Evolutionary conservation across 148 eudicot genomes (phyloP).

Genomic region (Euryodendron excelsum): DNA sequence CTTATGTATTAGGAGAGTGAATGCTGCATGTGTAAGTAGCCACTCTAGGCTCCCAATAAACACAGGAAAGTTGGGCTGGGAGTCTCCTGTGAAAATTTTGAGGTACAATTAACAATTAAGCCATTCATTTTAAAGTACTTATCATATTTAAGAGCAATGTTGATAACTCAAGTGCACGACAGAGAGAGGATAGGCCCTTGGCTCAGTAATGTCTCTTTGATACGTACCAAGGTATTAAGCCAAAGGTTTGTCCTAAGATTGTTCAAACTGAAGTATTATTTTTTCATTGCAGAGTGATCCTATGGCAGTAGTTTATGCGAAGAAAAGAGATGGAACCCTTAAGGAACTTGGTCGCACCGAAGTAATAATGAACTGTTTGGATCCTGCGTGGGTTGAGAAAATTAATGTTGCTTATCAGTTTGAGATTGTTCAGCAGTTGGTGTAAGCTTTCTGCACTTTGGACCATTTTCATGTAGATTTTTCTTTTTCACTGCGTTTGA

Average conservation of each 20-base stretch:
- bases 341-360: constrained; percentile 96
- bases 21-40: neutral
- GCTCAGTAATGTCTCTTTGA: neutral
- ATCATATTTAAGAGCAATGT: neutral
- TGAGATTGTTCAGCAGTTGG: constrained; percentile 75
- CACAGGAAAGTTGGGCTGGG: neutral
- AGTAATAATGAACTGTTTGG: constrained; percentile 75
- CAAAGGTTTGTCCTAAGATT: neutral
- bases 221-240: neutral
- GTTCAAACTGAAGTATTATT: constrained; percentile 9
- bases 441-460: constrained; percentile 42
- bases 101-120: neutral
- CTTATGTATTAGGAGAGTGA: neutral
- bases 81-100: neutral
- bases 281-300: constrained; percentile 79
- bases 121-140: neutral
- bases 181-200: neutral
- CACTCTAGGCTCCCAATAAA: neutral
- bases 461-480: neutral
- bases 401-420: constrained; percentile 68
- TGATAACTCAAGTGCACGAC: neutral
- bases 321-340: constrained; percentile 63
- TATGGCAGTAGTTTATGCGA: constrained; percentile 78
- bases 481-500: neutral
- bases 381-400: constrained; percentile 82